These are phyloP conservation scores for Beauveria bassiana DNA, from an alignment of 2,329 filamentous ascomycete genomes.

Conservation along the genomic window DNA sequence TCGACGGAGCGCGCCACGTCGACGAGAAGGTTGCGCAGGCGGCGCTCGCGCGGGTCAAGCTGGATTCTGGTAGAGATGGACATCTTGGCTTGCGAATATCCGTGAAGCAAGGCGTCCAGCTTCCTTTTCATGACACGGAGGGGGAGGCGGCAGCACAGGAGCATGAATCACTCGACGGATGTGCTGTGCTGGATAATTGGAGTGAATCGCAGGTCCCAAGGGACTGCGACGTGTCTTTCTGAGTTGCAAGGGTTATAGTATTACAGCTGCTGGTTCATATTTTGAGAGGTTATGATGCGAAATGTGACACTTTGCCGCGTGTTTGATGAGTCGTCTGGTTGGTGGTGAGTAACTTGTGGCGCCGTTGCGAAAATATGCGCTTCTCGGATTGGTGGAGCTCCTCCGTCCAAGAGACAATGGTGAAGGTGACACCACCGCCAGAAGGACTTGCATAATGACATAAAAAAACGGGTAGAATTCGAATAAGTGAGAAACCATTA, in stretches of 20 bases:
- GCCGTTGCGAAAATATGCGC: conserved; percentile 3
- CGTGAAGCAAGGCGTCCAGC: conserved; percentile 21
- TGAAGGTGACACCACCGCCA: background rate
- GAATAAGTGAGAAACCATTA: no score
- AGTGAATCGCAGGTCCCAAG: background rate
- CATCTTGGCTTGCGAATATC: conserved; percentile 16
- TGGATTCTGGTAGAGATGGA: conserved; percentile 25
- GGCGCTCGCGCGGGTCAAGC: conserved; percentile 63
- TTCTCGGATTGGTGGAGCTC: background rate
- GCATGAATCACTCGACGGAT: background rate
- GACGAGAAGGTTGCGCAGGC: conserved; percentile 67
- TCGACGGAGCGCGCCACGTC: conserved; percentile 66
- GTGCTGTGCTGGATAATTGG: background rate
- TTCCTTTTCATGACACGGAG: conserved; percentile 28
- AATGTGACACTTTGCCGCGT: background rate
- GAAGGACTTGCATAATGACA: background rate
- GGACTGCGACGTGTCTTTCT: background rate
- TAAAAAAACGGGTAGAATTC: no score
- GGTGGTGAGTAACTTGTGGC: background rate
- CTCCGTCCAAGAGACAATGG: background rate
- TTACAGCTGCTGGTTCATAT: background rate
- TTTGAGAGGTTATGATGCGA: background rate
- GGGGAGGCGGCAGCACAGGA: background rate
- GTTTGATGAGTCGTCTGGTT: background rate
- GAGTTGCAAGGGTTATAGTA: background rate